Evolutionary conservation across 2,329 filamentous ascomycete genomes (phyloP), one percentile per base, ranked within the genome.

Genomic region (Paecilomyces formosus): DNA sequence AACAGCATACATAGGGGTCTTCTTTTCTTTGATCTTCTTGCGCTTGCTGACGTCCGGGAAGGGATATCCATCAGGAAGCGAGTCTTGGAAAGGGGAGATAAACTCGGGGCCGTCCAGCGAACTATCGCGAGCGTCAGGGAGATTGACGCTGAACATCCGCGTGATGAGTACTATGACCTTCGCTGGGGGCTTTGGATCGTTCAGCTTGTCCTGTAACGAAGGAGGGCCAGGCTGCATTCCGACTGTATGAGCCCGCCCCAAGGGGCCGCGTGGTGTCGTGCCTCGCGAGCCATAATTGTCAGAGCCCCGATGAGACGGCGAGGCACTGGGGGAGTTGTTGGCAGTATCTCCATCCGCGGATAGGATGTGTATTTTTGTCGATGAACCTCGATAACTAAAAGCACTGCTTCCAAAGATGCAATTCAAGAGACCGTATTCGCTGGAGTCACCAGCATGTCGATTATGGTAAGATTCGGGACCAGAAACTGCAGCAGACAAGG

Each of bases 391-490:
- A 65, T 84, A 84, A 61, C 78, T 81, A 66, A 84, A 81, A 45
- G 80, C 79, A 56, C 79, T 79, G 61, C 82, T 83, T 28, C 83
- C 83, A 66, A 85, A 85, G 67, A 85, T 85, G 68, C 82, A 85
- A 61, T 84, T 82, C 58, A 85, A 64, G 69, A 70, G 73, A 66
- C 71, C 80, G 66, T 68, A 78, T 72, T 84, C 82, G 53, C 79
- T 80, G 11, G 78, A 77, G 63, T 84, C 81, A 31, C 75, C 65
- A 39, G 73, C 65, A 58, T 69, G 65, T 18, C 74, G 73, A 26
- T 70, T 72, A 57, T 69, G 70, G n/a, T 72, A 69, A 55, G 64
- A 63, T 55, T 73, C 76, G 58, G 68, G 64, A 60, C 66, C 64
- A 33, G 66, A 66, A 24, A 68, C 68, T 2, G 65, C 62, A 3